A percentile compares a stretch with the other conserved stretches of the same genome.
These are phyloP conservation scores for Vickermania ingenoplastis DNA, from an alignment of 208 protist species.

Conservation along the genomic window DNA sequence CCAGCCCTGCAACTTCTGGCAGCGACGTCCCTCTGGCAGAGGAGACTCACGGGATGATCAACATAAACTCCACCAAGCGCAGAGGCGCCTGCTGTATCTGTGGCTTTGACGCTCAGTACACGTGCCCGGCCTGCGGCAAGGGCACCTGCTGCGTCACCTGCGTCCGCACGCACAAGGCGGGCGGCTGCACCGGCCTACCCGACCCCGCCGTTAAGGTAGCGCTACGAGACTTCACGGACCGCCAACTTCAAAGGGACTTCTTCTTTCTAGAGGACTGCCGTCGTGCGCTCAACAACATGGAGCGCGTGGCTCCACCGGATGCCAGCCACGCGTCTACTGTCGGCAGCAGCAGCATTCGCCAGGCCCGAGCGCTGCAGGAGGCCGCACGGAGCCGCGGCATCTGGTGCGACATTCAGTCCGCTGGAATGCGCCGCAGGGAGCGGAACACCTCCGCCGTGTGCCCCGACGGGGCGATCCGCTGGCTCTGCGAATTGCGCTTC, in stretches of 20 bases:
- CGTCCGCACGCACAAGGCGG: constrained; percentile 63
- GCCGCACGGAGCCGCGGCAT: constrained; percentile 72
- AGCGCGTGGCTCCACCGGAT: constrained; percentile 33
- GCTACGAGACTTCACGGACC: constrained; percentile 59
- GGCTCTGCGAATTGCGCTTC: constrained; percentile 79
- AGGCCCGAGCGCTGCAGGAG: constrained; percentile 64
- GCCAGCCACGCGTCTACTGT: constrained; percentile 11
- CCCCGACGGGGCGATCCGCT: constrained; percentile 66
- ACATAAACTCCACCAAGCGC: neutral
- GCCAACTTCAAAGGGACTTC: constrained; percentile 70
- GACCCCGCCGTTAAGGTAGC: constrained; percentile 47
- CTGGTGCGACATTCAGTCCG: constrained; percentile 79
- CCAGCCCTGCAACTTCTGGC: neutral
- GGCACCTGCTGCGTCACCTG: constrained; percentile 73
- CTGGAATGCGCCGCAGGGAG: constrained; percentile 75
- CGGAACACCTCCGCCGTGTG: constrained; percentile 73
- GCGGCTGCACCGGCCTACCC: constrained; percentile 43
- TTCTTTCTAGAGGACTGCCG: constrained; percentile 73
- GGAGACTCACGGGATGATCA: neutral
- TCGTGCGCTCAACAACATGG: constrained; percentile 52
- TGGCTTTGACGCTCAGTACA: constrained; percentile 41
- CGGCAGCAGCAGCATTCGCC: constrained; percentile 53
- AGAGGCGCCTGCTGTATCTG: constrained; percentile 55
- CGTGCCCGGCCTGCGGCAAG: constrained; percentile 61
- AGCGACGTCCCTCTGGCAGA: neutral